Percentiles rank a stretch among this genome's conserved stretches.
phyloP scores from a whole-genome alignment of 768 basidiomycete species.

The Neoboletus brunneissimus region DNA sequence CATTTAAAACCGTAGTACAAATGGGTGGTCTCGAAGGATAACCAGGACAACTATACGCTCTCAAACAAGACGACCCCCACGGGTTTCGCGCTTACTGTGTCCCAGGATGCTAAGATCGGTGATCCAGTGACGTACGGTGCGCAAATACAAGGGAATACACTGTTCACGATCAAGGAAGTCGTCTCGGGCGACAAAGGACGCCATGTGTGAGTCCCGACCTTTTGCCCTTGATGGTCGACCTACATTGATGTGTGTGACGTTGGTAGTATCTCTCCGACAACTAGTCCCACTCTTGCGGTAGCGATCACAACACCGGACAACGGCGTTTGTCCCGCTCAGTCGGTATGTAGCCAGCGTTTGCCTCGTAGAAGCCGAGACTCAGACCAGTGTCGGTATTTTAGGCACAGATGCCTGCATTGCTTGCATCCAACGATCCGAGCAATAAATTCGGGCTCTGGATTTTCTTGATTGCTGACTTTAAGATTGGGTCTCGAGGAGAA shows the following conservation, averaged over 20 bases:
- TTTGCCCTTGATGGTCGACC: background rate
- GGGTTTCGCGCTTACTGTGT: slow-evolving; percentile 1
- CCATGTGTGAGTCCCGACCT: background rate
- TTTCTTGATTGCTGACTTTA: background rate
- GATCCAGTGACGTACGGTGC: slow-evolving; percentile 4
- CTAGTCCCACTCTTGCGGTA: background rate
- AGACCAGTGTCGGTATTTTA: background rate
- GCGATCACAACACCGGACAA: background rate
- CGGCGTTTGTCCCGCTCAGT: background rate
- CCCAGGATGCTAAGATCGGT: background rate
- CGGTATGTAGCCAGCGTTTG: background rate
- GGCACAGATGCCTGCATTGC: background rate
- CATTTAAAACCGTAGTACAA: slow-evolving; percentile 1
- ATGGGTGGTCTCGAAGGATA: slow-evolving; percentile 7
- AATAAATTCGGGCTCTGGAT: slow-evolving; percentile 6
- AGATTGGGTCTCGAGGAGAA: background rate
- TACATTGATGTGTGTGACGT: background rate
- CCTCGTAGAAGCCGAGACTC: background rate
- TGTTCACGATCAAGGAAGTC: slow-evolving; percentile 6
- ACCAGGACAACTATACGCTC: slow-evolving; percentile 1
- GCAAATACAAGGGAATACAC: background rate
- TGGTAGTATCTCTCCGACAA: slow-evolving; percentile 8
- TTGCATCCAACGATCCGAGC: background rate
- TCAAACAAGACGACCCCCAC: slow-evolving; percentile 1
- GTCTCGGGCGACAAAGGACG: slow-evolving; percentile 1